Base-by-base conservation (phyloP, 1,284 basidiomycete genomes). In the Xerocomus amazonicus region DNA sequence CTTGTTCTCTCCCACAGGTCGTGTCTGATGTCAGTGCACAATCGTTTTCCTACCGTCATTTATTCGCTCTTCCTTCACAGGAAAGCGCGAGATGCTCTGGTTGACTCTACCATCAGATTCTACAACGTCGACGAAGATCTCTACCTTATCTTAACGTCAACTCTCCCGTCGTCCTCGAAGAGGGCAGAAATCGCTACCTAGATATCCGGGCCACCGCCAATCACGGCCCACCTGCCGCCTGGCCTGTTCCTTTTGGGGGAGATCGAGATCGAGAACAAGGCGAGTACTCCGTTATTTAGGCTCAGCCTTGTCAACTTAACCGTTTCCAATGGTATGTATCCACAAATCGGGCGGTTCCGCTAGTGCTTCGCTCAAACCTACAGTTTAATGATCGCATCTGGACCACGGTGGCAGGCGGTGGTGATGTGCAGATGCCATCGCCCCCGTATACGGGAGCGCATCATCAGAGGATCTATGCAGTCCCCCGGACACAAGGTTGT, bases 111-210 rank as follows among this genome's bases (percentile, higher is more conserved):
- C 64, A 81, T 90, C 70, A 85, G 96, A 56, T 86, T 99, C 41
- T 99, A 98, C 82, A 88, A 85, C 58, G 93, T 98, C 64, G 98
- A 98, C 73, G 95, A 95, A 61, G 93, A 97, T 70, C 86, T 96
- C 51, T 92, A 96, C 77, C 95, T 97, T 99, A 99, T 78, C 92
- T 99, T 67, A 95, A 99, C 76, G 99, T 99, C 76, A 99, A 99
- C 81, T 96, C 97, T 40, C 84, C 99, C 53, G 90, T 99, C 67
- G 91, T 92, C 66, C 86, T 97, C 62, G 94, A 97, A 70, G 85
- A 80, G 54, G 87, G 82, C 54, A 74, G 83, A 62, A 94, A 99
- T 64, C 87, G 90, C 73, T 98, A 96, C 78, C 88, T 99, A 61
- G 97, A 99, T 72, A 98, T 99, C 95, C 75, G 68, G 28, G 71